Percentiles rank a stretch among this genome's conserved stretches.
Evolutionary conservation across 257 asterid species (phyloP).

Genomic region (Phtheirospermum japonicum): DNA sequence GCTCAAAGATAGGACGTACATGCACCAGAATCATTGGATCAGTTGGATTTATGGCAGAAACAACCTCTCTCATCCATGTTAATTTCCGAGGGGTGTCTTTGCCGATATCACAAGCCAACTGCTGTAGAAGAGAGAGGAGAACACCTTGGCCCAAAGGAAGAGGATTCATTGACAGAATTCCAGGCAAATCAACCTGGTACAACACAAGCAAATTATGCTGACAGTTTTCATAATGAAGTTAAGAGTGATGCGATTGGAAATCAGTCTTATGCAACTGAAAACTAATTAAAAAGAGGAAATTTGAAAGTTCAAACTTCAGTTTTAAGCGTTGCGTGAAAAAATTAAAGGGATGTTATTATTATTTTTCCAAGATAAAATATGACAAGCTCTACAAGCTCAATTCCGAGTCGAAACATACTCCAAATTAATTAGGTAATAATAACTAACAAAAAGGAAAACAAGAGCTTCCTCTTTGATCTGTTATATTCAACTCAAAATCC

Average conservation of each 20-base stretch:
- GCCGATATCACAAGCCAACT: slow-evolving; percentile 74
- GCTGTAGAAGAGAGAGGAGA: slow-evolving; percentile 87
- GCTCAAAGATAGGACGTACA: slow-evolving; percentile 90
- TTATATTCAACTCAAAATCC: not conserved
- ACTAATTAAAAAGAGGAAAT: no score
- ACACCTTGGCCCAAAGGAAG: slow-evolving; percentile 94
- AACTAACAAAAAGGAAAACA: slow-evolving; percentile 3
- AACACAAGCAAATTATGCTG: not conserved
- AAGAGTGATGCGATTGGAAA: not conserved
- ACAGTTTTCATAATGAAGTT: not conserved
- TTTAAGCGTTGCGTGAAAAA: no score
- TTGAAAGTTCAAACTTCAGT: not conserved
- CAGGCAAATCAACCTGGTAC: slow-evolving; percentile 73
- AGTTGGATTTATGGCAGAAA: slow-evolving; percentile 68
- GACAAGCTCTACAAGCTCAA: slow-evolving; percentile 1
- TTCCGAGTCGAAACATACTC: not conserved
- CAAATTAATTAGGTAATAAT: not conserved
- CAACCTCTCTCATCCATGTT: slow-evolving; percentile 86
- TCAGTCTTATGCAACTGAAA: slow-evolving; percentile 3
- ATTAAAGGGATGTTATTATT: no score
- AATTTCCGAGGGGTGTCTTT: slow-evolving; percentile 65
- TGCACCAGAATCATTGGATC: slow-evolving; percentile 75
- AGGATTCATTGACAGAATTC: slow-evolving; percentile 64
- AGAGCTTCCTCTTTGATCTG: not conserved
- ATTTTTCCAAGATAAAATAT: not conserved